Evolutionary conservation across 2,329 filamentous ascomycete species (phyloP).

Genomic region (Cylindrodendrum hubeiense): DNA sequence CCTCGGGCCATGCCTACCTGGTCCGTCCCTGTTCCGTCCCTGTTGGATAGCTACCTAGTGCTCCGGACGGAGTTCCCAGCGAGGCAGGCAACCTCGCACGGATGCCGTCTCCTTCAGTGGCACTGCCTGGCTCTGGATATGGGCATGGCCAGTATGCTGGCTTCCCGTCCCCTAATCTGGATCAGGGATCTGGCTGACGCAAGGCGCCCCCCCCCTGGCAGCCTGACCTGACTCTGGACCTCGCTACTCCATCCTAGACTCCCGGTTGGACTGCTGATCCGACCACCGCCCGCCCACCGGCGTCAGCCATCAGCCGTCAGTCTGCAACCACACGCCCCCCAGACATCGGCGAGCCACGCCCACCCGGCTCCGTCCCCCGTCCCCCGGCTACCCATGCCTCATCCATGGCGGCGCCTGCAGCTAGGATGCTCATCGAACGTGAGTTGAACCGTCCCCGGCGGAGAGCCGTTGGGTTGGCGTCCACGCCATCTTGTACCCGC

Average conservation of each 20-base stretch:
- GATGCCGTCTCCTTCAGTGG: slow-evolving; percentile 26
- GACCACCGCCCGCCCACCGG: slow-evolving; percentile 30
- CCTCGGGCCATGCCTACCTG: slow-evolving; percentile 14
- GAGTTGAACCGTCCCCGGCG: slow-evolving; percentile 26
- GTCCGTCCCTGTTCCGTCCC: slow-evolving; percentile 19
- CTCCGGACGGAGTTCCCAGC: slow-evolving; percentile 12
- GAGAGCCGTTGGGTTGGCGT: slow-evolving; percentile 42
- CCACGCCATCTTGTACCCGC: slow-evolving; percentile 41
- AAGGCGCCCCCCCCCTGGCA: slow-evolving; percentile 34
- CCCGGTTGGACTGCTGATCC: slow-evolving; percentile 36
- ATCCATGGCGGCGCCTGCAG: slow-evolving; percentile 38
- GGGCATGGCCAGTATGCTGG: slow-evolving; percentile 24
- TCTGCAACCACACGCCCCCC: slow-evolving; percentile 38
- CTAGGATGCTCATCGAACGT: slow-evolving; percentile 39
- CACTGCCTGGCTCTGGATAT: slow-evolving; percentile 10
- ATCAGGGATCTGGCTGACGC: slow-evolving; percentile 44
- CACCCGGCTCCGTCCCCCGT: slow-evolving; percentile 42
- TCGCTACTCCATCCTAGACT: slow-evolving; percentile 22
- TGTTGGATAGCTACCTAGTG: slow-evolving; percentile 14
- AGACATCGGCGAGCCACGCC: slow-evolving; percentile 28
- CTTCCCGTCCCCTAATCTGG: slow-evolving; percentile 40
- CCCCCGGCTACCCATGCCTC: slow-evolving; percentile 37
- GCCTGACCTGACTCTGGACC: slow-evolving; percentile 41
- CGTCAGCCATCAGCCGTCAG: slow-evolving; percentile 37
- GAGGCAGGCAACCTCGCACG: slow-evolving; percentile 27